Evolutionary conservation across 78 protist species (phyloP).

Genomic region (Dictyostelium firmibasis): DNA sequence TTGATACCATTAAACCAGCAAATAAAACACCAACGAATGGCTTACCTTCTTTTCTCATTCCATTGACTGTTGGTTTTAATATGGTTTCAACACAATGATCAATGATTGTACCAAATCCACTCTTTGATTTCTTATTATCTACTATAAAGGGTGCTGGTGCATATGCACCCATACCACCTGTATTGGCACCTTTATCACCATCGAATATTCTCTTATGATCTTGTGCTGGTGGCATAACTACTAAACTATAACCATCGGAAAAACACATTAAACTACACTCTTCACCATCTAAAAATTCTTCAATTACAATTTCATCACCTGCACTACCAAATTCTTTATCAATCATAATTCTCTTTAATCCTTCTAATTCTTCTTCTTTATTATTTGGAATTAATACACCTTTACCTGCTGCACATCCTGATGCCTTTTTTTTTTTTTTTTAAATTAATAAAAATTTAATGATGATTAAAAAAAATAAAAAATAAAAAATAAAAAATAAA

Average conservation of each 20-base stretch:
- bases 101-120: slow-evolving; percentile 44
- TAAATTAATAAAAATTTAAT: too few species aligned
- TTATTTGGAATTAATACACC: slow-evolving; percentile 89
- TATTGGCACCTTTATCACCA: slow-evolving; percentile 83
- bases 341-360: slow-evolving; percentile 66
- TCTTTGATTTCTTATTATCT: not conserved
- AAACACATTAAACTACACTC: slow-evolving; percentile 90
- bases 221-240: slow-evolving; percentile 82
- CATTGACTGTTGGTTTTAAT: slow-evolving; percentile 88
- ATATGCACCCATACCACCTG: slow-evolving; percentile 96
- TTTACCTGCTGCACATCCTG: slow-evolving; percentile 94
- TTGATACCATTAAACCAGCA: slow-evolving; percentile 87
- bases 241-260: slow-evolving; percentile 81
- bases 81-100: slow-evolving; percentile 72
- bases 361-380: slow-evolving; percentile 76
- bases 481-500: not conserved
- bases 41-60: slow-evolving; percentile 86
- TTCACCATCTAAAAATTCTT: slow-evolving; percentile 85
- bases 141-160: slow-evolving; percentile 89
- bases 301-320: slow-evolving; percentile 85
- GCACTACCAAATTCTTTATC: slow-evolving; percentile 80
- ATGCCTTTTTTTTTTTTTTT: slow-evolving; percentile 26
- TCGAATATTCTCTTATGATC: slow-evolving; percentile 92
- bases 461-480: not conserved
- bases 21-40: slow-evolving; percentile 91